phyloP scores from a whole-genome alignment of 163 green algal genomes.

The Coccomyxa subellipsoidea region DNA sequence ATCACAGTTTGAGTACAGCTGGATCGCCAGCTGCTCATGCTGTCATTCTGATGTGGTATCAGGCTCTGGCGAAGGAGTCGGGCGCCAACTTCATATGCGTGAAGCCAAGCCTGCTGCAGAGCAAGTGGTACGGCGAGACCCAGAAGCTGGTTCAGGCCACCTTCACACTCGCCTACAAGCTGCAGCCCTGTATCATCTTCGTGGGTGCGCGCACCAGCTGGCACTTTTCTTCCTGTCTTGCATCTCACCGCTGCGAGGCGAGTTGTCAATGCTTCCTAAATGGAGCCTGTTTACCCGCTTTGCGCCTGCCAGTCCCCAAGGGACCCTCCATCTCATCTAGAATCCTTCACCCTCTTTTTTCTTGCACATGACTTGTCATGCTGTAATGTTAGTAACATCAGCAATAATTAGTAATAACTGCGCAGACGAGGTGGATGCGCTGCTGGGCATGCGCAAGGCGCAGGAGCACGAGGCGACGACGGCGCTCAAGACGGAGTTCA shows the following conservation, averaged over 20 bases:
- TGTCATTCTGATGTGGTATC: too few relatives aligned
- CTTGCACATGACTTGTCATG: neutral
- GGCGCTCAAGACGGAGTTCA: slow-evolving; percentile 79
- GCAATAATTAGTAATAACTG: too few relatives aligned
- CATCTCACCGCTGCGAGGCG: neutral
- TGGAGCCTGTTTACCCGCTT: too few relatives aligned
- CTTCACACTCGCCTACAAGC: slow-evolving; percentile 72
- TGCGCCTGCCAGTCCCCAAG: too few relatives aligned
- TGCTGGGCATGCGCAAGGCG: slow-evolving; percentile 67
- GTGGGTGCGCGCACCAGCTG: slow-evolving; percentile 50
- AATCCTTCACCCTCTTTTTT: neutral
- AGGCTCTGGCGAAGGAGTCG: slow-evolving; percentile 71
- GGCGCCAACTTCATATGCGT: slow-evolving; percentile 84
- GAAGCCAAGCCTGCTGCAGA: slow-evolving; percentile 65
- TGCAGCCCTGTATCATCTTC: slow-evolving; percentile 81
- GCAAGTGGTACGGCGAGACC: slow-evolving; percentile 85
- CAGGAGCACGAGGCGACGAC: slow-evolving; percentile 78
- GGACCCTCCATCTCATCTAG: too few relatives aligned
- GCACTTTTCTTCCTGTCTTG: neutral
- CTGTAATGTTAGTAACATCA: too few relatives aligned
- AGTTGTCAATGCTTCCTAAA: too few relatives aligned
- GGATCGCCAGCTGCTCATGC: too few relatives aligned
- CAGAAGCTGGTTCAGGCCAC: slow-evolving; percentile 76
- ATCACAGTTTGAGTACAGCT: too few relatives aligned
- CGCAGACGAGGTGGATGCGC: slow-evolving; percentile 76